Evolutionary conservation across 2,329 filamentous ascomycete genomes (phyloP).

Genomic region (Aspergillus intermedius): DNA sequence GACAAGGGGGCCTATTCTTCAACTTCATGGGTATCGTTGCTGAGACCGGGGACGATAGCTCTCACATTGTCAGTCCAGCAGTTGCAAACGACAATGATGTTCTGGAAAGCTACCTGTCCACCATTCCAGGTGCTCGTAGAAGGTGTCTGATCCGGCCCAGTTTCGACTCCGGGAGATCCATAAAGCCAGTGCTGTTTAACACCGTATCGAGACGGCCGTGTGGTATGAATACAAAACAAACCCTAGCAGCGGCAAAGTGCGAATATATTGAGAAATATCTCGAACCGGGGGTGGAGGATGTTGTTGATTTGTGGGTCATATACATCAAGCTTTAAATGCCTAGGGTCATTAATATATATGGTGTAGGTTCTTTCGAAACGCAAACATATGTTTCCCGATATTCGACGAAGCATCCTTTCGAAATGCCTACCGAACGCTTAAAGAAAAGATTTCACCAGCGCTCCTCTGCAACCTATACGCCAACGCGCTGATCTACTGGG

Average conservation of each 20-base stretch:
- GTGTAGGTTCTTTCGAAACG: slow-evolving; percentile 43
- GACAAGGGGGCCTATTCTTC: slow-evolving; percentile 3
- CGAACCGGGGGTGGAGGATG: slow-evolving; percentile 24
- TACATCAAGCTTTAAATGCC: no score
- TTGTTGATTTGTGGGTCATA: slow-evolving; percentile 32
- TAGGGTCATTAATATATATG: background rate
- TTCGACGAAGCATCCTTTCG: slow-evolving; percentile 47
- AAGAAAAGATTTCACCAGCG: slow-evolving; percentile 45
- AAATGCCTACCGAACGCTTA: slow-evolving; percentile 34
- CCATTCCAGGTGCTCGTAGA: slow-evolving; percentile 13
- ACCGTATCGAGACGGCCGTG: slow-evolving; percentile 44
- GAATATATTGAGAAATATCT: slow-evolving; percentile 49
- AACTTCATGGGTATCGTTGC: slow-evolving; percentile 11
- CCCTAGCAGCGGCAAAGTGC: slow-evolving; percentile 31
- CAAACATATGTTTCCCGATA: slow-evolving; percentile 50
- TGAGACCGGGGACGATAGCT: slow-evolving; percentile 30
- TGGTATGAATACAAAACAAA: slow-evolving; percentile 15
- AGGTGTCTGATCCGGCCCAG: slow-evolving; percentile 17
- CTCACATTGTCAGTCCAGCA: slow-evolving; percentile 49
- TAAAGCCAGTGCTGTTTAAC: slow-evolving; percentile 41
- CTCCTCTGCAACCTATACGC: slow-evolving; percentile 49
- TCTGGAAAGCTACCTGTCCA: slow-evolving; percentile 46
- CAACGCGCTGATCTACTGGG: slow-evolving; percentile 48
- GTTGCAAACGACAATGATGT: slow-evolving; percentile 50
- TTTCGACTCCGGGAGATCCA: slow-evolving; percentile 14